Conservation (phyloP, 179 eudicot species). For the Vitellaria paradoxa region DNA sequence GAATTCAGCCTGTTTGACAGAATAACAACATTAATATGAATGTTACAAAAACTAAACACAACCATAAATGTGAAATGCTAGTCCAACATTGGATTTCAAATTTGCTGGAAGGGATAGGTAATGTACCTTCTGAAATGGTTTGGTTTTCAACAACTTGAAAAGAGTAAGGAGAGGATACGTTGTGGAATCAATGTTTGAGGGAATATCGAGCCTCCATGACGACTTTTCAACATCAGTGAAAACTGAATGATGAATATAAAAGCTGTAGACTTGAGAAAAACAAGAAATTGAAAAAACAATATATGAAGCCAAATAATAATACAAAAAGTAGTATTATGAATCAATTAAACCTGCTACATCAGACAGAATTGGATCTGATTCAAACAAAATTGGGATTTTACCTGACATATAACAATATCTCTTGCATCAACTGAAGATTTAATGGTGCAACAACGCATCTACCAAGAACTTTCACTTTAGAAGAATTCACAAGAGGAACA, state of each 20-base stretch:
- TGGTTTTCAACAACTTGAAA: slow-evolving; percentile 44
- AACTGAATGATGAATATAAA: slow-evolving; percentile 50
- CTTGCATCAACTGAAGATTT: slow-evolving; percentile 48
- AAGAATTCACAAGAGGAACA: slow-evolving; percentile 55
- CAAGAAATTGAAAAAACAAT: not conserved
- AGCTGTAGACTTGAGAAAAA: slow-evolving; percentile 32
- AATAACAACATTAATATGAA: slow-evolving; percentile 8
- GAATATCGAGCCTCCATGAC: slow-evolving; percentile 46
- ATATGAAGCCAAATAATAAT: not conserved
- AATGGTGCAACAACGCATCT: slow-evolving; percentile 50
- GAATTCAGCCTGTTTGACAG: slow-evolving; percentile 48
- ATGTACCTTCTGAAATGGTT: slow-evolving; percentile 49
- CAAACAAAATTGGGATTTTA: slow-evolving; percentile 11
- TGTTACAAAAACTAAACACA: not conserved
- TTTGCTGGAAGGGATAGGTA: not conserved
- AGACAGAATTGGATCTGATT: not conserved
- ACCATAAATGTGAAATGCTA: not conserved
- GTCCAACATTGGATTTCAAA: not conserved
- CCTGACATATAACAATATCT: slow-evolving; percentile 58
- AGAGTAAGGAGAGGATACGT: slow-evolving; percentile 47
- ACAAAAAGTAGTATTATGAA: not conserved
- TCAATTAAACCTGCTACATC: not conserved
- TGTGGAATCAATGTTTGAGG: slow-evolving; percentile 36
- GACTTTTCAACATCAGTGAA: slow-evolving; percentile 33
- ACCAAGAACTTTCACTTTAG: slow-evolving; percentile 55